These are phyloP conservation scores for Seiridium cupressi DNA, from an alignment of 2,329 filamentous ascomycete genomes.

Conservation along the genomic window DNA sequence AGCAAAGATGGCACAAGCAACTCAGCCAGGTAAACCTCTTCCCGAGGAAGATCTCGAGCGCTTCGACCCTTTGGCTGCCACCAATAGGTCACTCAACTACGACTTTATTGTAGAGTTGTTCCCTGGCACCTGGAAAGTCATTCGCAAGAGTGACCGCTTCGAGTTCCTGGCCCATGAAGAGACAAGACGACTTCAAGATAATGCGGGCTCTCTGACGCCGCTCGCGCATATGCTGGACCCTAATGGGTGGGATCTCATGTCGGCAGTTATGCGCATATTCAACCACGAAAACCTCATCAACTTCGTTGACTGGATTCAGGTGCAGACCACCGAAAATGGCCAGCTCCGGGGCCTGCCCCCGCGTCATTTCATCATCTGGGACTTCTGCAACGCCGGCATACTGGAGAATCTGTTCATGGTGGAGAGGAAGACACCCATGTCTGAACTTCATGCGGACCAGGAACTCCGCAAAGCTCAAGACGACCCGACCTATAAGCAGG, in stretches of 20 bases:
- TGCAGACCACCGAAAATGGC: conserved; percentile 17
- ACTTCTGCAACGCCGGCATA: conserved; percentile 51
- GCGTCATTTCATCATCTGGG: conserved; percentile 42
- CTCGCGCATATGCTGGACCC: conserved; percentile 14
- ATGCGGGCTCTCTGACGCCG: conserved; percentile 6
- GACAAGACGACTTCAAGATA: conserved; percentile 17
- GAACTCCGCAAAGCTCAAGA: conserved; percentile 9
- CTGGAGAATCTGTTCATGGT: conserved; percentile 39
- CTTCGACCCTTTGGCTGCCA: conserved; percentile 10
- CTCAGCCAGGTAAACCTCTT: not conserved
- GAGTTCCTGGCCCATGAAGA: conserved; percentile 27
- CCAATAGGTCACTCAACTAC: conserved; percentile 16
- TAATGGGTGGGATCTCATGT: conserved; percentile 19
- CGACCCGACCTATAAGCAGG: too few relatives aligned
- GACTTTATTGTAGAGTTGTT: conserved; percentile 24
- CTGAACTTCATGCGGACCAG: conserved; percentile 3
- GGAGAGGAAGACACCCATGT: not conserved
- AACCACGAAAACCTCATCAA: conserved; percentile 51
- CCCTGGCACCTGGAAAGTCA: conserved; percentile 25
- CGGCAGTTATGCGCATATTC: conserved; percentile 33
- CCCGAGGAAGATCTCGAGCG: conserved; percentile 12
- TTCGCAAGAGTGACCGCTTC: conserved; percentile 20
- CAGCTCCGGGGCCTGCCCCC: conserved; percentile 9
- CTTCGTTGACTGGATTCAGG: conserved; percentile 34
- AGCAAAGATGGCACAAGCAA: not conserved